Evolutionary conservation across 345 rosid species (phyloP).

Genomic region (Orychophragmus violaceus): DNA sequence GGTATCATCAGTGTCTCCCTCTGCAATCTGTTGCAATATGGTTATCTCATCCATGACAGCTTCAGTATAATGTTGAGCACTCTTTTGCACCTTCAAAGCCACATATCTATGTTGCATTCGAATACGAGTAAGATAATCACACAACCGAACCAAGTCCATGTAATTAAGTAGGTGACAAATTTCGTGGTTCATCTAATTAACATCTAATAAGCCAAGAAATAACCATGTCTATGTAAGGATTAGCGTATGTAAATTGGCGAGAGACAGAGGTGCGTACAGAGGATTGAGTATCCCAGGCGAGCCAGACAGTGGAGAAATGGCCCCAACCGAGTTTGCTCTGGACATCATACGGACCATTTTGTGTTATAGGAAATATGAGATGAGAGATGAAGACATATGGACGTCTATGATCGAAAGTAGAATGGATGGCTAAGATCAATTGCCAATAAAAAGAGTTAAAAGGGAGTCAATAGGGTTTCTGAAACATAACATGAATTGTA

Average conservation of each 20-base stretch:
- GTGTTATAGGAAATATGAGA: too few relatives aligned
- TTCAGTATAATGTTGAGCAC: constrained; percentile 85
- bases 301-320: constrained; percentile 98
- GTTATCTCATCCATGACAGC: constrained; percentile 95
- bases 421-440: too few relatives aligned
- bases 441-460: too few relatives aligned
- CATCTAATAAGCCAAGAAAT: too few relatives aligned
- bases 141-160: neutral
- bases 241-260: too few relatives aligned
- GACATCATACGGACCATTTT: constrained; percentile 71
- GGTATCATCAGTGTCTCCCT: constrained; percentile 64
- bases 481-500: too few relatives aligned
- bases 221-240: too few relatives aligned
- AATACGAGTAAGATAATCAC: constrained; percentile 11
- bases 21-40: constrained; percentile 73
- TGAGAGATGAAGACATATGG: too few relatives aligned
- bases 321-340: constrained; percentile 97
- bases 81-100: constrained; percentile 91
- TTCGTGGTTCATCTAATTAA: neutral
- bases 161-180: neutral
- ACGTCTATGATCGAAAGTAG: too few relatives aligned
- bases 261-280: constrained; percentile 44
- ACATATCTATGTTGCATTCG: constrained; percentile 50
- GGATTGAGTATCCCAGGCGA: constrained; percentile 75
- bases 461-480: too few relatives aligned